These are phyloP conservation scores for Cercophora scortea DNA, from an alignment of 495 filamentous ascomycete genomes.

Conservation along the genomic window DNA sequence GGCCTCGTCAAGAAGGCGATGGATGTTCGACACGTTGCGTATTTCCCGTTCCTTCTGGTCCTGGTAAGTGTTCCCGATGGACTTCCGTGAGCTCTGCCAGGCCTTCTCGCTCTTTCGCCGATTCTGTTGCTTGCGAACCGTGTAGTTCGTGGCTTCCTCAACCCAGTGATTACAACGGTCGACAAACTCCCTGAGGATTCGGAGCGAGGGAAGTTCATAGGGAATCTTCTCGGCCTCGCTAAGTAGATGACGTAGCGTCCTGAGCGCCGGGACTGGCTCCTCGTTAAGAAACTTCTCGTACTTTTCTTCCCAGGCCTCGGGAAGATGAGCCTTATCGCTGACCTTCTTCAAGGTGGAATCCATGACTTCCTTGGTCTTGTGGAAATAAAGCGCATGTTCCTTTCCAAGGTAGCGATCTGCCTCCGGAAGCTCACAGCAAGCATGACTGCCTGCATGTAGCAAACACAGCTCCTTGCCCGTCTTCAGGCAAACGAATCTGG, in stretches of 20 bases:
- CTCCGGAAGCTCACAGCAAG: slow-evolving; percentile 66
- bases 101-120: slow-evolving; percentile 93
- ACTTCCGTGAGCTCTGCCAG: slow-evolving; percentile 67
- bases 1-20: slow-evolving; percentile 73
- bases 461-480: slow-evolving; percentile 73
- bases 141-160: slow-evolving; percentile 94
- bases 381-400: slow-evolving; percentile 63
- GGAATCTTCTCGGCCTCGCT: slow-evolving; percentile 96
- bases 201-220: slow-evolving; percentile 79
- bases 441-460: slow-evolving; percentile 64
- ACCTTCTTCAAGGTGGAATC: slow-evolving; percentile 62
- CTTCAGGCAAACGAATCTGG: slow-evolving; percentile 75
- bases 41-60: slow-evolving; percentile 88
- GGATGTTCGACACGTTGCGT: slow-evolving; percentile 84
- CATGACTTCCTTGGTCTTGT: slow-evolving; percentile 66
- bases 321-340: slow-evolving; percentile 75
- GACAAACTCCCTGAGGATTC: slow-evolving; percentile 78
- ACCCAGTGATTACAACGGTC: slow-evolving; percentile 97
- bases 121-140: slow-evolving; percentile 95
- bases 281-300: slow-evolving; percentile 76
- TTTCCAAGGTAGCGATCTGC: slow-evolving; percentile 52
- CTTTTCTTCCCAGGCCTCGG: slow-evolving; percentile 87
- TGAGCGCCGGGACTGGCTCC: slow-evolving; percentile 74
- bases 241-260: slow-evolving; percentile 73
- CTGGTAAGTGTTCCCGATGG: slow-evolving; percentile 50